phyloP scores from a whole-genome alignment of 1,139 yeast genomes.

The Candida tropicalis region DNA sequence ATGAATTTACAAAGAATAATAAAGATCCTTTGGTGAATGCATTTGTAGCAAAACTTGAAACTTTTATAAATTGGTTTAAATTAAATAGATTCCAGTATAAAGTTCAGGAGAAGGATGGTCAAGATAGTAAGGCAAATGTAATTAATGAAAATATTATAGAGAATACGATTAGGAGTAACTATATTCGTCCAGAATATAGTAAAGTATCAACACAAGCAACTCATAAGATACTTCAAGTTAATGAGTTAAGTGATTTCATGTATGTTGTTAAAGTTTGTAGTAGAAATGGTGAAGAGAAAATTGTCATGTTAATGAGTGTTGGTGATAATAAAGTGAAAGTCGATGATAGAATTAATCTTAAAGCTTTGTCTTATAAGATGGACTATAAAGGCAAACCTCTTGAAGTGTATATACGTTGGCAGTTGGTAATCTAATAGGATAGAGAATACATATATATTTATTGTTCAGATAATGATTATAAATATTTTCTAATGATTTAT shows the following conservation, averaged over 20 bases:
- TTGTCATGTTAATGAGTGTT: slow-evolving; percentile 11
- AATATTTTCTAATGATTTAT: no score
- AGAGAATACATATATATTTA: no score
- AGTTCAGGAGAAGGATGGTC: not conserved
- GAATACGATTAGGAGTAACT: not conserved
- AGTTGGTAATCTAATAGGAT: slow-evolving; percentile 8
- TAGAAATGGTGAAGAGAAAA: not conserved
- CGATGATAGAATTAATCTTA: slow-evolving; percentile 10
- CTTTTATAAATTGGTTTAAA: slow-evolving; percentile 12
- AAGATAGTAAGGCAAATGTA: not conserved
- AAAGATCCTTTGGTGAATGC: slow-evolving; percentile 6
- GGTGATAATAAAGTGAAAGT: slow-evolving; percentile 7
- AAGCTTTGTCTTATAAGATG: slow-evolving; percentile 7
- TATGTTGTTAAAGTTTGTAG: slow-evolving; percentile 7
- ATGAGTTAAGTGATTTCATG: slow-evolving; percentile 12
- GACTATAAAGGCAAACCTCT: slow-evolving; percentile 6
- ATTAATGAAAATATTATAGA: slow-evolving; percentile 1
- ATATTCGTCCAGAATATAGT: slow-evolving; percentile 2
- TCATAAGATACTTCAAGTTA: slow-evolving; percentile 10
- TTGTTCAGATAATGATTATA: no score
- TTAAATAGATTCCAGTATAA: slow-evolving; percentile 10
- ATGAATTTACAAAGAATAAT: slow-evolving; percentile 6
- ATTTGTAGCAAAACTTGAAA: slow-evolving; percentile 6
- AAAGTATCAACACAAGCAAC: slow-evolving; percentile 13
- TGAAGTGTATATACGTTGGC: slow-evolving; percentile 16